Evolutionary conservation across 2,329 filamentous ascomycete genomes (phyloP), one percentile per base, ranked within the genome.

Genomic region (Diaporthe longicolla): DNA sequence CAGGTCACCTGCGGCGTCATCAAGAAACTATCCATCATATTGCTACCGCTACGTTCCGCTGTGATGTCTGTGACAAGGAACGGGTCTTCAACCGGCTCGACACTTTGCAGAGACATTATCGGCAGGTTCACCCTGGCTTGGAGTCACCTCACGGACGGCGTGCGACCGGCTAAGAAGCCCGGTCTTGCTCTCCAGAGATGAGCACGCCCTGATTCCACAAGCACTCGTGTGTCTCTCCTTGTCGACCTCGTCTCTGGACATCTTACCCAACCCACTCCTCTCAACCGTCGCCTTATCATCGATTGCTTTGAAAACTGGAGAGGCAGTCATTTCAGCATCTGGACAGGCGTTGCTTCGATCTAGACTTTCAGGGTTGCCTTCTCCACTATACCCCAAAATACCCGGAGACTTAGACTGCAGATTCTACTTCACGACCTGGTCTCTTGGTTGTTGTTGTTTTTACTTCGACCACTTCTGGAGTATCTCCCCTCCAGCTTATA

Each of bases 51-150:
- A 75, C 70, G 50, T 75, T 73, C 37, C 72, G 66, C 52, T 75
- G 74, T 70, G 71, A 71, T 74, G 72, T 75, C 48, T 75, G 74
- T 69, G 72, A 75, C 24, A 73, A 74, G 61, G 71, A 75, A 59
- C 71, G 73, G 68, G 71, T 73, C 15, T 75, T 75, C 26, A 75
- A 75, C 35, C 74, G 74, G 26, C 74, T 73, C 43, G 74, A 75
- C 43, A 75, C 70, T 40, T 58, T 73, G 29, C 71, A 74, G 55
- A 65, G 74, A 74, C 74, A 75, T 66, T 75, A 71, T 82, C 5
- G 79, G 81, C 24, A 84, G 81, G 7, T 80, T 80, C 32, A 82
- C 81, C 3, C 74, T 86, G 72, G 82, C 83, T 50, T 85, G 84
- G 82, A 80, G 76, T 57, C 85, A 82, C 71, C 86, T 82, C 71